Percentiles rank a stretch among this genome's conserved stretches.
Conservation (phyloP, 768 basidiomycete species). For the Lentinula edodes region DNA sequence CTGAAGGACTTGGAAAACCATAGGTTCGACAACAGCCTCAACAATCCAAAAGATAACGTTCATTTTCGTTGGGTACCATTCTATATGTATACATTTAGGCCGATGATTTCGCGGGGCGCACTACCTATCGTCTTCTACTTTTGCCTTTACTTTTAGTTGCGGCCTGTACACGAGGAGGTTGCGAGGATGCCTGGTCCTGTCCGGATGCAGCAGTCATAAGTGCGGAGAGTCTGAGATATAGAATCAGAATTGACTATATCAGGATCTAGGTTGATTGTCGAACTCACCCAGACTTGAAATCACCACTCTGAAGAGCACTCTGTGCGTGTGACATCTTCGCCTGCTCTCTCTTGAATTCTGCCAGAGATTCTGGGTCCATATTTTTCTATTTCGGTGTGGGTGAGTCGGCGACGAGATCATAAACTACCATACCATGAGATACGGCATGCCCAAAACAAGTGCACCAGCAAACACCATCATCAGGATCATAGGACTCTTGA, state of each 20-base stretch:
- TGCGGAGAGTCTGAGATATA: conserved; percentile 35
- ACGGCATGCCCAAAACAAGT: conserved; percentile 71
- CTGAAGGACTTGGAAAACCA: conserved; percentile 16
- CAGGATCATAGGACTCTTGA: conserved; percentile 82
- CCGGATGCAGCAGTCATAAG: conserved; percentile 32
- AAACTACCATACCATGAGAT: conserved; percentile 54
- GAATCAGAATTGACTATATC: background rate
- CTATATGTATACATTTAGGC: no score
- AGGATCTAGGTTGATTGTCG: conserved; percentile 2
- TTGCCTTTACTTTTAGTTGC: conserved; percentile 25
- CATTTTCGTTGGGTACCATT: no score
- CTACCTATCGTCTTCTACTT: conserved; percentile 11
- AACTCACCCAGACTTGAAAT: conserved; percentile 52
- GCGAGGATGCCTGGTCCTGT: conserved; percentile 13
- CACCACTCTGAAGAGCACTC: conserved; percentile 51
- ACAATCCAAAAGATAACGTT: background rate
- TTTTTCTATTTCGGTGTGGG: conserved; percentile 49
- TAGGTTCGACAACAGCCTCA: background rate
- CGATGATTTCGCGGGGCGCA: background rate
- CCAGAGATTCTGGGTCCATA: conserved; percentile 63
- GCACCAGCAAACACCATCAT: conserved; percentile 63
- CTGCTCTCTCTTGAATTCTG: conserved; percentile 60
- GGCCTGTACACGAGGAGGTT: conserved; percentile 17
- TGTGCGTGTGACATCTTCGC: conserved; percentile 51
- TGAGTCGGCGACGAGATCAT: background rate